phyloP scores from a whole-genome alignment of 805 yeast species.

The Starmerella vitae region DNA sequence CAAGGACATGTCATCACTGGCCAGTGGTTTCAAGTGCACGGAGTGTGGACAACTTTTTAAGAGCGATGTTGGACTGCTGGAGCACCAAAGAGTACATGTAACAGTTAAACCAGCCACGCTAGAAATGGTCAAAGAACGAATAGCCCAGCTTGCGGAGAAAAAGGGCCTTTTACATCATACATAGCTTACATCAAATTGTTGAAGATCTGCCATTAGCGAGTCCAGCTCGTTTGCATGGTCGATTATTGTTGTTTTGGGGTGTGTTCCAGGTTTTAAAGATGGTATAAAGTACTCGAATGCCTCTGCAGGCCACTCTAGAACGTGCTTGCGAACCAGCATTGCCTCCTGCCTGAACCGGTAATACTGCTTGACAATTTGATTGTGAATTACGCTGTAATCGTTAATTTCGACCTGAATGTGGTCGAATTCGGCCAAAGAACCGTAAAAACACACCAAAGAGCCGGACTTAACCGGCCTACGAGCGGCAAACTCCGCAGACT shows the following conservation, averaged over 20 bases:
- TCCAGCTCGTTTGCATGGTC: neutral
- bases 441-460: constrained; percentile 4
- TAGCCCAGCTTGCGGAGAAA: constrained; percentile 28
- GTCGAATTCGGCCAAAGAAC: constrained; percentile 2
- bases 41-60: too few species aligned
- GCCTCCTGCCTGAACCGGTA: constrained; percentile 6
- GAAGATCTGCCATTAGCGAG: neutral
- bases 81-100: too few species aligned
- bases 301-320: constrained; percentile 8
- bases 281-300: neutral
- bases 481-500: neutral
- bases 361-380: neutral
- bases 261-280: neutral
- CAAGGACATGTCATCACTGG: neutral
- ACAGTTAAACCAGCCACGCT: constrained; percentile 39
- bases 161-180: constrained; percentile 1
- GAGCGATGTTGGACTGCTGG: too few species aligned
- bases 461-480: neutral
- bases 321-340: constrained; percentile 4
- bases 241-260: neutral
- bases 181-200: neutral
- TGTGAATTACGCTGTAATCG: neutral
- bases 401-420: constrained; percentile 3
- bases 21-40: constrained; percentile 72
- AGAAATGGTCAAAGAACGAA: constrained; percentile 35